Base-by-base conservation (phyloP, 345 rosid species). In the Corchorus capsularis region DNA sequence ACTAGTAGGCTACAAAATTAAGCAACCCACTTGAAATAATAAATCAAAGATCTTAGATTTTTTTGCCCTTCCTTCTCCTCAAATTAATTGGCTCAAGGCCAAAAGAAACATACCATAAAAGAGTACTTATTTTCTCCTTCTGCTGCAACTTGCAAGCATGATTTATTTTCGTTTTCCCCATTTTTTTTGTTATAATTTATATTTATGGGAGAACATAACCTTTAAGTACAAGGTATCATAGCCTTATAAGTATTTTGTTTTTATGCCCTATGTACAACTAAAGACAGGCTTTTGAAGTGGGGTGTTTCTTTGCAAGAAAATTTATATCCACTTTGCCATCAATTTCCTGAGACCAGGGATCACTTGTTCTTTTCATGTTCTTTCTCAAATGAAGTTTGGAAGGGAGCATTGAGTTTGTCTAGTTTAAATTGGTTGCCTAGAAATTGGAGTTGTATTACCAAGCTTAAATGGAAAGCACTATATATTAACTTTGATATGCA, bases 101-200 rank as follows among this genome's bases (percentile, higher is more conserved):
- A 17, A 6, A 49, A 11, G 53, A 49, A 49, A 14, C 6, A 49
- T 47, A 15, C 0, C 3, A 50, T 56, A 27, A 27, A 27, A 27
- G 27, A 27, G 27, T 27, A 27, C 27, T 27, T 56, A 19, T 9
- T 56, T 61, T 4, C 19, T 15, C 63, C 22, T n/a, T 60, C 17
- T 61, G 65, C 16, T 14, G 43, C 65, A 27, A 62, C 43, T 32
- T 62, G 65, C 65, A 34, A 62, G 9, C 65, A 62, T 50, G 55
- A 15, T 35, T n/a, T 62, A 34, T 27, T 15, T 2, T 27, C 27
- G 39, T n/a, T 41, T 43, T 65, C 8, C n/a, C 5, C 5, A 6
- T 3, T 39, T 41, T 41, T 2, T 17, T n/a, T n/a, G 10, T 55
- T 8, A 1, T 17, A 0, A 6, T 17, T 0, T n/a, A 55, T 55